Evolutionary conservation across 345 rosid genomes (phyloP).

Genomic region (Linum trigynum): DNA sequence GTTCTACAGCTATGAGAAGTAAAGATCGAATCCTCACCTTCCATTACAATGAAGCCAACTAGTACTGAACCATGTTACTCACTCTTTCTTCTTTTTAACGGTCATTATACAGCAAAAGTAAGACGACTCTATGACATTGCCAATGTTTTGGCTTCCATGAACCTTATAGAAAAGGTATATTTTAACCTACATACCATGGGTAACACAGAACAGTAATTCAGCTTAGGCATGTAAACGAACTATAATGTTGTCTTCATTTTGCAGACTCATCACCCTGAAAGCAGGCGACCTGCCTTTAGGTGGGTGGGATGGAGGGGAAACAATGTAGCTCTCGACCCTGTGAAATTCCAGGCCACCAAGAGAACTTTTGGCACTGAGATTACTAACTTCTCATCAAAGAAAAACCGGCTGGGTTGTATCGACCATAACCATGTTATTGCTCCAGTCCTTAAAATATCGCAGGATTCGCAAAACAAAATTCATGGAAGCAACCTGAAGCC

Average conservation of each 20-base stretch:
- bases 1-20: slow-evolving; percentile 60
- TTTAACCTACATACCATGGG: neutral
- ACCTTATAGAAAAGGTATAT: slow-evolving; percentile 69
- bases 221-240: neutral
- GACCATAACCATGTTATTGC: slow-evolving; percentile 24
- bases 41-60: neutral
- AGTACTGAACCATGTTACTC: slow-evolving; percentile 11
- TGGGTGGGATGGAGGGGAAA: slow-evolving; percentile 61
- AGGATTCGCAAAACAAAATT: slow-evolving; percentile 21
- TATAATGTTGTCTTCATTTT: neutral
- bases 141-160: slow-evolving; percentile 68
- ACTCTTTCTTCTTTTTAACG: slow-evolving; percentile 9
- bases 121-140: slow-evolving; percentile 81
- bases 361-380: slow-evolving; percentile 56
- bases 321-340: slow-evolving; percentile 12
- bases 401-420: slow-evolving; percentile 24
- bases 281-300: slow-evolving; percentile 63
- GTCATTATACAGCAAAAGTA: slow-evolving; percentile 54
- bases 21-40: slow-evolving; percentile 14
- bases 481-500: slow-evolving; percentile 20
- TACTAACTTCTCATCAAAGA: slow-evolving; percentile 41
- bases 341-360: slow-evolving; percentile 38
- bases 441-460: slow-evolving; percentile 16
- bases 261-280: slow-evolving; percentile 65
- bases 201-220: neutral